Evolutionary conservation across 208 protist genomes (phyloP), one percentile per base, ranked within the genome.

Genomic region (Leishmania arabica): DNA sequence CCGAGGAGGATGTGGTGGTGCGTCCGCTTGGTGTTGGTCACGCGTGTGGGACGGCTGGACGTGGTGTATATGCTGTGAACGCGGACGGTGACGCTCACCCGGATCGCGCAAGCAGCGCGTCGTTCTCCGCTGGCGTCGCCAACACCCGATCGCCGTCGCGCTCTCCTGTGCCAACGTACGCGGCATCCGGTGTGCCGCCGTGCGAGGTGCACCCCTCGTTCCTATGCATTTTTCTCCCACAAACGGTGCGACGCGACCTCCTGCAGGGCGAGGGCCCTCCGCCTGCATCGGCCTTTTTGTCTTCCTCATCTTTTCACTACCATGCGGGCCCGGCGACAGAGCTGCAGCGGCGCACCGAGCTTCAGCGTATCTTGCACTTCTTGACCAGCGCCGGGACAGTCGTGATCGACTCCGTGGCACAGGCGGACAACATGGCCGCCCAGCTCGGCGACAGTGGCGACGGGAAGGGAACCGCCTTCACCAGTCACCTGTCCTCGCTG

Each of bases 291-390:
- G 11, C 56, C 8, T 42, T 40, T 8, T 56, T 24, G 9, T 42
- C 72, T 40, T n/a, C 72, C 21, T 62, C 31, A 60, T n/a, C 49
- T 47, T 71, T 71, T n/a, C 69, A 24, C 45, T 31, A 73, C 24
- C 51, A 40, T 19, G 75, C n/a, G 34, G 75, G 58, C 15, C 75
- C 75, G n/a, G 75, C 58, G 15, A 80, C 76, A 21, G 81, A 84
- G 70, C n/a, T 81, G 69, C 81, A 84, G 49, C 75, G 81, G 42
- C 68, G 65, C 58, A 84, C 76, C 17, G 82, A 85, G 51, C 77
- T 85, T 62, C 77, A 85, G 49, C 82, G 82, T 47, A 81, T 85
- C 13, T 78, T 85, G 1, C 76, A 85, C 77, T 85, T 69, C 40
- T 58, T 85, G 53, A 49, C 77, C 60, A 81, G 69, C 62, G 82